Conservation (phyloP, 139 green algal genomes). For the Monoraphidium neglectum region DNA sequence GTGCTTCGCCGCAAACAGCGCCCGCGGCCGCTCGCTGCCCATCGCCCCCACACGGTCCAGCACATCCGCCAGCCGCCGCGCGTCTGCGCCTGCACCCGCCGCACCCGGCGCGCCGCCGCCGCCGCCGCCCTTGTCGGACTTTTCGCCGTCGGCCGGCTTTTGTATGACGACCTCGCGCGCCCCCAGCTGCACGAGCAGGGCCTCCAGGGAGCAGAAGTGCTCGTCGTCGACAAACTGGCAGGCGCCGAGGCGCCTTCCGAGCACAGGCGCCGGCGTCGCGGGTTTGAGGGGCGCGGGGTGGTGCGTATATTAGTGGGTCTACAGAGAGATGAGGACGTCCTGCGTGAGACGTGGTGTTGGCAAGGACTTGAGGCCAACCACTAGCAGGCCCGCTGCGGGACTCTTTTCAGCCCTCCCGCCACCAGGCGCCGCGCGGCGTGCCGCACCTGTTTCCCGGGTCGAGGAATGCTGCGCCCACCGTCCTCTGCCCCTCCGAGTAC, state of each 20-base stretch:
- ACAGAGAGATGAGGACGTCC: no score
- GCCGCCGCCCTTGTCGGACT: constrained; percentile 3
- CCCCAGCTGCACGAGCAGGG: constrained; percentile 82
- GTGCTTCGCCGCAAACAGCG: constrained; percentile 70
- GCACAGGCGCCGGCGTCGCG: not conserved
- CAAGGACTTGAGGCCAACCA: not conserved
- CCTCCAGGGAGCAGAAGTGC: constrained; percentile 80
- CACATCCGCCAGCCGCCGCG: constrained; percentile 48
- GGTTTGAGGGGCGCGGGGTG: no score
- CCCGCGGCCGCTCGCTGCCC: constrained; percentile 46
- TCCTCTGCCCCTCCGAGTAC: constrained; percentile 35
- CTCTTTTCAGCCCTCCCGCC: not conserved
- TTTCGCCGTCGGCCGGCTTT: constrained; percentile 39
- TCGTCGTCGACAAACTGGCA: constrained; percentile 89
- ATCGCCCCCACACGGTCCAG: constrained; percentile 74
- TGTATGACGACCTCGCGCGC: constrained; percentile 77
- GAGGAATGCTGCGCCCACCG: constrained; percentile 79
- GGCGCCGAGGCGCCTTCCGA: constrained; percentile 62
- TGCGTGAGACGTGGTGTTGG: no score
- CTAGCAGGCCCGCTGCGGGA: not conserved
- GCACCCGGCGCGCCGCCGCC: constrained; percentile 1
- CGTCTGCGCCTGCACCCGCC: not conserved
- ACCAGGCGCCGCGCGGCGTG: not conserved
- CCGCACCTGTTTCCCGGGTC: constrained; percentile 47
- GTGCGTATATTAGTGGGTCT: no score